Conservation (phyloP, 805 yeast species). For the Hemisphaericaspora nanyangensis region DNA sequence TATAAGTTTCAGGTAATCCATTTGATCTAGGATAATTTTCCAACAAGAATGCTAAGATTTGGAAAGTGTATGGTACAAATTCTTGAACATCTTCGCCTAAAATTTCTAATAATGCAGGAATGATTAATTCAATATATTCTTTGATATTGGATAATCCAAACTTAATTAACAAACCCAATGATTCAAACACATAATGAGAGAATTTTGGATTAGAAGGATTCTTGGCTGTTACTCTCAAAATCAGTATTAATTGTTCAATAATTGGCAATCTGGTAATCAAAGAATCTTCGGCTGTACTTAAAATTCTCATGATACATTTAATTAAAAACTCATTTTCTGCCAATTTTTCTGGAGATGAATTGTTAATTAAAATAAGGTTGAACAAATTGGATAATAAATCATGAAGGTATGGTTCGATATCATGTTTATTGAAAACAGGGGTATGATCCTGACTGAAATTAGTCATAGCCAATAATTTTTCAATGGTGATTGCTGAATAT, state of each 20-base stretch:
- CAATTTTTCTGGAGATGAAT: conserved; percentile 76
- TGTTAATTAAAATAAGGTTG: conserved; percentile 48
- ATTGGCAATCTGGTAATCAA: conserved; percentile 45
- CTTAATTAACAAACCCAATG: conserved; percentile 72
- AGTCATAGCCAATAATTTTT: conserved; percentile 77
- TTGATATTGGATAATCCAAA: conserved; percentile 27
- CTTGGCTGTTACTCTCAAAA: conserved; percentile 66
- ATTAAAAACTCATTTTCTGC: conserved; percentile 94
- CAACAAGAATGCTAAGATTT: conserved; percentile 75
- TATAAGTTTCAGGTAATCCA: conserved; percentile 61
- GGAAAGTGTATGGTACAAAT: conserved; percentile 90
- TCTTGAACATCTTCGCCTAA: conserved; percentile 87
- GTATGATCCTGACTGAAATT: conserved; percentile 42
- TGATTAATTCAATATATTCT: conserved; percentile 46
- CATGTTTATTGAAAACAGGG: conserved; percentile 67
- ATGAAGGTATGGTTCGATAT: conserved; percentile 58
- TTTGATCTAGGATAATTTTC: conserved; percentile 50
- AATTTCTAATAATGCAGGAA: conserved; percentile 65
- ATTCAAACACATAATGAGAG: conserved; percentile 86
- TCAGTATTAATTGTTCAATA: conserved; percentile 63
- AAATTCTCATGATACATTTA: conserved; percentile 81
- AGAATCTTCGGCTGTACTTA: conserved; percentile 67
- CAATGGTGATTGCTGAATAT: conserved; percentile 89
- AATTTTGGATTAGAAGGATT: conserved; percentile 96
- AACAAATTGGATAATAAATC: conserved; percentile 66